Base-by-base conservation (phyloP, 148 eudicot genomes). In the Camellia lanceoleosa region DNA sequence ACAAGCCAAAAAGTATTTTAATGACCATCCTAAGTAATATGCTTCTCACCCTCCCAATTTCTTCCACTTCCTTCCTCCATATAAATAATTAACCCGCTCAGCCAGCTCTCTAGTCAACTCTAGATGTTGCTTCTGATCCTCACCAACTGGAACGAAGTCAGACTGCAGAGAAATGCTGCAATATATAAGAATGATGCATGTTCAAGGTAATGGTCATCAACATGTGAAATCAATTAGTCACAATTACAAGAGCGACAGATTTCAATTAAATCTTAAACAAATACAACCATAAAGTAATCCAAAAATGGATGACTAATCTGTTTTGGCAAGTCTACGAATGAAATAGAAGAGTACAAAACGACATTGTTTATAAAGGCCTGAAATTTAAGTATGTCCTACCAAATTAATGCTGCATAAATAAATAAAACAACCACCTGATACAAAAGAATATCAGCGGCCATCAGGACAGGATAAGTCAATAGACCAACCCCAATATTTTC, bases 1-100 rank as follows among this genome's bases (percentile, higher is more conserved):
- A 38, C 54, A 52, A 56, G 46, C 47, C 64, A 4, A 41, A 60
- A 51, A 56, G 49, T 58, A 72, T 74, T 23, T 42, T 46, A 20
- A 74, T 44, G 18, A 66, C 23, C 38, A 66, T 78, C 80, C 49
- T 46, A 73, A 61, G 6, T 18, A 74, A 75, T 15, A 83, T 68
- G 67, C 68, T 78, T 38, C 86, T 89, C 88, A 97, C 99, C 99
- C 99, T 91, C 99, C 98, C 82, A 97, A 14, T 87, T 97, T 97
- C 88, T 97, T 97, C 99, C 99, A 97, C 86, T 97, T 97, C 87
- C 95, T 94, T 83, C 99, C 97, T 73, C 99, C 99, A 81, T 91
- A 97, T 79, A 90, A 69, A 86, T 90, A 74, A 88, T 97, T 97
- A 64, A 97, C 92, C 72, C 99, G 97, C 75, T 94, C 99, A 82